Conservation (phyloP, 306 rosid genomes). For the Alnus rubra region DNA sequence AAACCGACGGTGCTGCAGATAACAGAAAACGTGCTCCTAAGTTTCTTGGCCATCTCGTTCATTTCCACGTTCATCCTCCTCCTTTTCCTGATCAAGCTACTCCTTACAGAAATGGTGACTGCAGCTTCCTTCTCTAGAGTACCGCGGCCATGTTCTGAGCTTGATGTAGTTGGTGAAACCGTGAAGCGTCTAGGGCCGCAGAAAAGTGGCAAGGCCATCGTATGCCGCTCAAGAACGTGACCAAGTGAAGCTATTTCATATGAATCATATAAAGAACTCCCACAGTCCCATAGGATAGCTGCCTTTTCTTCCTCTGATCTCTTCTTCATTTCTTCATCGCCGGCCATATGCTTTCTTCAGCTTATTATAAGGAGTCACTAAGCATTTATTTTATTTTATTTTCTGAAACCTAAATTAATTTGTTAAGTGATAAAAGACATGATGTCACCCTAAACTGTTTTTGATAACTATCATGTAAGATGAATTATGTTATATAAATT, state of each 20-base stretch:
- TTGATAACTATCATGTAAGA: not conserved
- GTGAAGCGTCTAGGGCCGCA: not conserved
- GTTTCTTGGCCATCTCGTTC: not conserved
- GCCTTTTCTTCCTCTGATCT: constrained; percentile 2
- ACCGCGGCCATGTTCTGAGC: constrained; percentile 1
- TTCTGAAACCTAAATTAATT: not conserved
- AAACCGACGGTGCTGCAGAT: not conserved
- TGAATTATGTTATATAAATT: too few relatives aligned
- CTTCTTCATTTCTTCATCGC: constrained; percentile 16
- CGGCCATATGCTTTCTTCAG: not conserved
- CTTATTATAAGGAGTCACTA: not conserved
- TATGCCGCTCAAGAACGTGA: constrained; percentile 18
- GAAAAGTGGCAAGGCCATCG: constrained; percentile 8
- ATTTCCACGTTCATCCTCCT: not conserved
- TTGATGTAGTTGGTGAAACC: not conserved
- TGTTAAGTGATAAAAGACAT: not conserved
- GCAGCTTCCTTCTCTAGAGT: not conserved
- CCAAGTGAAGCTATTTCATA: constrained; percentile 26
- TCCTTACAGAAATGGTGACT: not conserved
- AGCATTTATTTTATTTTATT: not conserved
- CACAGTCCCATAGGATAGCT: constrained; percentile 29
- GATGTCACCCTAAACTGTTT: not conserved
- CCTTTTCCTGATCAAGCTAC: not conserved
- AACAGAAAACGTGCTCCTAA: constrained; percentile 7
- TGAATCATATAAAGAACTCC: constrained; percentile 32